These are phyloP conservation scores for Lineolata rhizophorae DNA, from an alignment of 495 filamentous ascomycete species.

Conservation along the genomic window DNA sequence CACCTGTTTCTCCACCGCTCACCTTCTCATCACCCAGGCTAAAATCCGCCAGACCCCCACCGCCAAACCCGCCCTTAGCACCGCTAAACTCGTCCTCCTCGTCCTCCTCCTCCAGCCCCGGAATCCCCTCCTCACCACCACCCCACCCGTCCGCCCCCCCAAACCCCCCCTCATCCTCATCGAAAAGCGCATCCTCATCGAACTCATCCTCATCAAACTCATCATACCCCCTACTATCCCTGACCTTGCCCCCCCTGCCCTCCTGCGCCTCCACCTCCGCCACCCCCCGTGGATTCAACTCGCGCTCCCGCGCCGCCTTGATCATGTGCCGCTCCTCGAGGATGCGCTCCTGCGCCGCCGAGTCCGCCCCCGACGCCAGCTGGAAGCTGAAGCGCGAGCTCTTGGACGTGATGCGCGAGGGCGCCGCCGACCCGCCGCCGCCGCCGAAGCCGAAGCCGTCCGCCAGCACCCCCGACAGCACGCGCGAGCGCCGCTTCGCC, in stretches of 20 bases:
- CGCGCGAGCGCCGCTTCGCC: constrained; percentile 3
- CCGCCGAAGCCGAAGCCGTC: too few species aligned
- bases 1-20: too few species aligned
- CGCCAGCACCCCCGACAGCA: too few species aligned
- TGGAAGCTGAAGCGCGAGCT: constrained; percentile 86
- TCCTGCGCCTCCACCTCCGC: constrained; percentile 19
- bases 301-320: constrained; percentile 38
- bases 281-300: too few species aligned
- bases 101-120: background rate
- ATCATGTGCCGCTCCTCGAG: constrained; percentile 71
- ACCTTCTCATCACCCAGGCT: too few species aligned
- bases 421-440: too few species aligned
- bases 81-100: constrained; percentile 4
- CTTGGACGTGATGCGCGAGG: constrained; percentile 58
- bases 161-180: background rate
- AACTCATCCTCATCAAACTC: background rate
- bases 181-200: background rate
- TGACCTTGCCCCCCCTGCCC: constrained; percentile 1
- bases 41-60: too few species aligned
- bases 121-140: background rate
- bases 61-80: too few species aligned
- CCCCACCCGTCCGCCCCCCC: background rate
- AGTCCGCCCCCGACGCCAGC: constrained; percentile 53
- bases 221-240: background rate
- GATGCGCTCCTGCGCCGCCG: constrained; percentile 55